phyloP scores from a whole-genome alignment of 2,329 filamentous ascomycete genomes.

The Talaromyces sp. region DNA sequence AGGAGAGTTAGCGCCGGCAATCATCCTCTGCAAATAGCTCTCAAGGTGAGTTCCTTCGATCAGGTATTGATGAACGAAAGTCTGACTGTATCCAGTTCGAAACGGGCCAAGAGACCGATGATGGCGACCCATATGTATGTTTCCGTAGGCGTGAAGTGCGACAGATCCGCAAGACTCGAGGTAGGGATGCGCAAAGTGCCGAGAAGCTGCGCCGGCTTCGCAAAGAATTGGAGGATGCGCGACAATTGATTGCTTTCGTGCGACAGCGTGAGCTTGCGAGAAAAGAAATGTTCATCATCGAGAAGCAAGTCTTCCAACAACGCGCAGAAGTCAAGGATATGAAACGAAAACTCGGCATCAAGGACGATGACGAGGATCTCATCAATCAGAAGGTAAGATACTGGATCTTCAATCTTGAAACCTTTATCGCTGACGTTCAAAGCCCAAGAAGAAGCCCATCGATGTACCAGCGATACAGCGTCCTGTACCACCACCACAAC shows the following conservation, averaged over 20 bases:
- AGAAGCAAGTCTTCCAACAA: slow-evolving; percentile 77
- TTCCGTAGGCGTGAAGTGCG: slow-evolving; percentile 93
- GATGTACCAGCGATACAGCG: slow-evolving; percentile 61
- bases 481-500: slow-evolving; percentile 58
- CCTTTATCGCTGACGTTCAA: slow-evolving; percentile 44
- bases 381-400: slow-evolving; percentile 82
- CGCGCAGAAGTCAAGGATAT: slow-evolving; percentile 77
- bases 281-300: slow-evolving; percentile 69
- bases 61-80: background rate
- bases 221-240: slow-evolving; percentile 83
- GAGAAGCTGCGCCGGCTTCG: slow-evolving; percentile 92
- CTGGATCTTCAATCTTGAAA: slow-evolving; percentile 29
- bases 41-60: slow-evolving; percentile 57
- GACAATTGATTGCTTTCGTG: slow-evolving; percentile 72
- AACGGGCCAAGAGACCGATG: slow-evolving; percentile 88
- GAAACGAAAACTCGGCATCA: slow-evolving; percentile 84
- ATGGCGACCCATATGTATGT: slow-evolving; percentile 95
- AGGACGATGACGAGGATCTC: slow-evolving; percentile 87
- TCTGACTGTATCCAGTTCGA: slow-evolving; percentile 58
- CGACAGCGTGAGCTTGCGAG: slow-evolving; percentile 76
- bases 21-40: slow-evolving; percentile 66
- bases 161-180: slow-evolving; percentile 89
- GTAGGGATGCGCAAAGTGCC: slow-evolving; percentile 86
- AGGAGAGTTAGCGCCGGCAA: slow-evolving; percentile 65
- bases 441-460: slow-evolving; percentile 66